Base-by-base conservation (phyloP, 2,329 filamentous ascomycete species). In the Talaromyces marneffei region DNA sequence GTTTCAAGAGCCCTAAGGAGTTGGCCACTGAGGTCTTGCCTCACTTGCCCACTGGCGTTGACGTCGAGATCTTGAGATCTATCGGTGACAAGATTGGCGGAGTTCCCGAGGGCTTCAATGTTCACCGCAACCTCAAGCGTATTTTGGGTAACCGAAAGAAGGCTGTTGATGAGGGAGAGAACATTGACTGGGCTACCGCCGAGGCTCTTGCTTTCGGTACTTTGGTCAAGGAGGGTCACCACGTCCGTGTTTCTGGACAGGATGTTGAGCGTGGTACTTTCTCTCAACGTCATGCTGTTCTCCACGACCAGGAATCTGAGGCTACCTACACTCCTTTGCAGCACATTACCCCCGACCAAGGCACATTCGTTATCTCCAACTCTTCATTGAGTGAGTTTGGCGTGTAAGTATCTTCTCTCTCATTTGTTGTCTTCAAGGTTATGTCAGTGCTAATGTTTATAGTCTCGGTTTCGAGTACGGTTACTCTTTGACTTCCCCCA, bases 181-280 rank as follows among this genome's bases (percentile, higher is more conserved):
- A 90, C 78, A 97, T 99, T 69, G 94, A 99, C 79, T 97, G 95
- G 90, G 88, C 94, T 53, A 99, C 94, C 60, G 94, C 91, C 33
- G 94, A 99, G 81, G 93, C 94, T 68, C 83, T 99, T 69, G 94
- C 94, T 42, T 97, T 99, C 70, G 94, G 94, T 68, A 86, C 91
- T 46, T 85, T 99, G 42, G 92, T 93, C 68, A 86, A 86, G 62
- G 94, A 99, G 79, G 94, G 94, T 59, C 91, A 97, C 79, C 94
- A 99, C 75, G 92, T 99, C 70, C 91, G 94, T 78, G 90, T 99
- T 42, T 97, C 94, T 64, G 94, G 94, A 68, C 94, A 99, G 82
- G 94, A 99, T 81, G 94, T 99, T 65, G 94, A 99, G 84, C 92
- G 94, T 85, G 94, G 94, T 80, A 99, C 94, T 64, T 99, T 99